Conservation (phyloP, 345 rosid genomes). For the Eucalyptus pauciflora region DNA sequence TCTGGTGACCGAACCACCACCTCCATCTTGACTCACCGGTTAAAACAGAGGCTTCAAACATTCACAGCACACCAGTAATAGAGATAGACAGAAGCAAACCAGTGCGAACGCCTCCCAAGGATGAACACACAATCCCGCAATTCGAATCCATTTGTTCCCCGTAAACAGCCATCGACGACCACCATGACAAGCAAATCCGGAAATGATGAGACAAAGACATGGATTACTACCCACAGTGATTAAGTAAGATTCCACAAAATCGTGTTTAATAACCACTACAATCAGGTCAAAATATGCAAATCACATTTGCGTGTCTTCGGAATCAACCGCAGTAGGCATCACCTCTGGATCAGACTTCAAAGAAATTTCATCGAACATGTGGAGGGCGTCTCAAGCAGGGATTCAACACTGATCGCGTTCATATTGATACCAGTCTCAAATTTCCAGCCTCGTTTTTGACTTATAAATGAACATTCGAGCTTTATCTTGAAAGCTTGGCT, state of each 20-base stretch:
- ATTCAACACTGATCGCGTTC: rapidly evolving
- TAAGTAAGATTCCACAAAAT: neutral
- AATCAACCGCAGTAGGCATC: neutral
- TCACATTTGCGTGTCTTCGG: too few species aligned
- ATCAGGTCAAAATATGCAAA: neutral
- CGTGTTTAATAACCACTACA: neutral
- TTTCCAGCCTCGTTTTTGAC: too few species aligned
- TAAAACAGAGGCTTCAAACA: neutral
- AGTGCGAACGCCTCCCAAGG: neutral
- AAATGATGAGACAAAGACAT: neutral
- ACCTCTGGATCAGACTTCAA: neutral
- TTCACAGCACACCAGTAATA: neutral
- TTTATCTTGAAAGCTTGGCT: too few species aligned
- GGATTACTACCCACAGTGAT: neutral
- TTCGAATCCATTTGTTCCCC: neutral
- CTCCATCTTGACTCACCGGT: too few species aligned
- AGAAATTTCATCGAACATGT: neutral
- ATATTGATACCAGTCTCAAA: rapidly evolving
- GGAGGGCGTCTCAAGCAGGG: neutral
- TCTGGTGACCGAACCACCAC: too few species aligned
- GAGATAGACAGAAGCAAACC: neutral
- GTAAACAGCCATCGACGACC: neutral
- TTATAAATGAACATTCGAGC: too few species aligned
- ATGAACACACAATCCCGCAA: neutral
- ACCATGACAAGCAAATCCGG: neutral